Conservation (phyloP, 345 rosid species). For the Euphorbia peplus region DNA sequence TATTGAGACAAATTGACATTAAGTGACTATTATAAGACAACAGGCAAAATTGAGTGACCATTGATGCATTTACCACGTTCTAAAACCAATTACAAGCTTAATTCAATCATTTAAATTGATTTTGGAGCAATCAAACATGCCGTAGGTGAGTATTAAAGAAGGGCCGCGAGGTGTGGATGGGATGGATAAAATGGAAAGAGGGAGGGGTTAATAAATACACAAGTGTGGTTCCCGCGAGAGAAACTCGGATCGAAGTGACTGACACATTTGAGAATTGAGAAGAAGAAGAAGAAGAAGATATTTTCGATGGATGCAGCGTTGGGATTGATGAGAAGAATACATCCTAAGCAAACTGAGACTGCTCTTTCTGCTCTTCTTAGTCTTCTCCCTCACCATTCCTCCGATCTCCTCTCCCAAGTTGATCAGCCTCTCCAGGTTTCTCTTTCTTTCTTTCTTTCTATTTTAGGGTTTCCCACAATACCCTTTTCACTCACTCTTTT, state of each 20-base stretch:
- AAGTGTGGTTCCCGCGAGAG: conserved; percentile 26
- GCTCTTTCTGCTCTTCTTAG: conserved; percentile 91
- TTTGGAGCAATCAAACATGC: no score
- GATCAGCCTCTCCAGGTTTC: conserved; percentile 91
- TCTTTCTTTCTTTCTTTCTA: neutral
- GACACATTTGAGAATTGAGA: neutral
- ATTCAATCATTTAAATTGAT: no score
- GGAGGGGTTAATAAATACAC: neutral
- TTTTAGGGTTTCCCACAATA: no score
- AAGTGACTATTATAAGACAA: no score
- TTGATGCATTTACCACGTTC: no score
- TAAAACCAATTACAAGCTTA: no score
- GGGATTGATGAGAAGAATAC: conserved; percentile 91
- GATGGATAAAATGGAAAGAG: no score
- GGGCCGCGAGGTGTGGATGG: no score
- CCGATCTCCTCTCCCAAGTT: conserved; percentile 98
- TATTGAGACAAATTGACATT: no score
- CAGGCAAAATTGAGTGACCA: no score
- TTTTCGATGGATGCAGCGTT: conserved; percentile 92
- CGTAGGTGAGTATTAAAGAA: no score
- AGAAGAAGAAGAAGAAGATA: neutral
- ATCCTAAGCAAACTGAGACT: conserved; percentile 82
- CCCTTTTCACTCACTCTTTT: neutral
- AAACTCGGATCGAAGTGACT: conserved; percentile 34
- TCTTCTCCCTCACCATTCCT: conserved; percentile 84